A percentile compares a stretch with the other conserved stretches of the same genome.
These are phyloP conservation scores for Tetrapisispora namnaoensis DNA, from an alignment of 805 yeast genomes.

Conservation along the genomic window DNA sequence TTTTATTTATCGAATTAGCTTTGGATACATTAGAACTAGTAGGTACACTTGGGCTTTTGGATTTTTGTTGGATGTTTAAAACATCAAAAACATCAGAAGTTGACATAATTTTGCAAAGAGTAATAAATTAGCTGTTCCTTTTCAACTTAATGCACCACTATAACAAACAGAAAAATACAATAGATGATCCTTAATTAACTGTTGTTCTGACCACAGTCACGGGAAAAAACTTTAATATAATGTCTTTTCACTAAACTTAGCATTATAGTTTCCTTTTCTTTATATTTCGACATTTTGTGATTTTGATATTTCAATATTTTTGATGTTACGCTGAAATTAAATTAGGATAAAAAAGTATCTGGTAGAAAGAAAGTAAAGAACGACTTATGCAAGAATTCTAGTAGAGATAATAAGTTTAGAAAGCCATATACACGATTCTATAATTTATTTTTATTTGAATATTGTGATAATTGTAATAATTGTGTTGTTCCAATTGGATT, in stretches of 20 bases:
- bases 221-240: no score
- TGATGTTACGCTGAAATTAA: background rate
- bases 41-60: constrained; percentile 15
- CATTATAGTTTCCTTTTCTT: background rate
- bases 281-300: background rate
- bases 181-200: no score
- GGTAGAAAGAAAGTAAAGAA: no score
- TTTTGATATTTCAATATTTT: background rate
- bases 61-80: constrained; percentile 42
- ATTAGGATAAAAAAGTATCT: background rate
- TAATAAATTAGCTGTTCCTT: background rate
- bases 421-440: no score
- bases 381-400: no score
- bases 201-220: no score
- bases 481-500: no score
- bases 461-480: no score
- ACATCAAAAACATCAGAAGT: constrained; percentile 68
- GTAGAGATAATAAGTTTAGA: no score
- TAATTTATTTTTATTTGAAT: no score
- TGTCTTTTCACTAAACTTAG: background rate
- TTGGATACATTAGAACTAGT: constrained; percentile 9
- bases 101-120: constrained; percentile 18
- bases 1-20: constrained; percentile 6
- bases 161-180: no score
- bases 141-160: no score